Evolutionary conservation across 768 basidiomycete species (phyloP).

Genomic region (Xanthoconium stramineum): DNA sequence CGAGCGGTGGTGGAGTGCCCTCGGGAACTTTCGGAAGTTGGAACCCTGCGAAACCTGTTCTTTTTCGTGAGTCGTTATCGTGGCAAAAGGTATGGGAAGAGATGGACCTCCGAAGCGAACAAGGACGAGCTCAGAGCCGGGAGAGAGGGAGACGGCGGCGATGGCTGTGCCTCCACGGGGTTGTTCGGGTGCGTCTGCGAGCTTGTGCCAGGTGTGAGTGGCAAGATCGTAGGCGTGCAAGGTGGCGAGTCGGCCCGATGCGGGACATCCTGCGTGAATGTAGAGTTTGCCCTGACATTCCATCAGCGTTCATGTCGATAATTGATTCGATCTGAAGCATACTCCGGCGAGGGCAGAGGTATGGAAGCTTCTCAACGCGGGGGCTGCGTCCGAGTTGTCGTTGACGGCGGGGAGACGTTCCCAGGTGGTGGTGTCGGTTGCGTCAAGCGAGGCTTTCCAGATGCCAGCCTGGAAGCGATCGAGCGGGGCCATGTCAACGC

Average conservation of each 20-base stretch:
- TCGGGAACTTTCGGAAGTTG: constrained; percentile 29
- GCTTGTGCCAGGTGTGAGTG: constrained; percentile 28
- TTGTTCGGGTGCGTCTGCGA: constrained; percentile 37
- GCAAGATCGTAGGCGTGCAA: constrained; percentile 28
- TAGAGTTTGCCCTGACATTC: constrained; percentile 12
- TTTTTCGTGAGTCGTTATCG: too few species aligned
- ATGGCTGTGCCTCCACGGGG: constrained; percentile 42
- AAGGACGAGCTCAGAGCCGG: constrained; percentile 23
- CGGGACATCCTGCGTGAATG: constrained; percentile 42
- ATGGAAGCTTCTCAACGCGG: constrained; percentile 37
- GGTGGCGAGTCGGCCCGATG: constrained; percentile 31
- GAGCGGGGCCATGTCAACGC: constrained; percentile 37
- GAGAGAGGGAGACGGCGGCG: constrained; percentile 21
- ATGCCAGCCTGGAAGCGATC: constrained; percentile 26
- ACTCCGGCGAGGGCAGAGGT: constrained; percentile 30
- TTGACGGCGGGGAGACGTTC: constrained; percentile 24
- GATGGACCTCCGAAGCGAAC: constrained; percentile 36
- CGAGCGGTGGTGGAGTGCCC: constrained; percentile 24
- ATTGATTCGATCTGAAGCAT: background rate
- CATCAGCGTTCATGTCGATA: too few species aligned
- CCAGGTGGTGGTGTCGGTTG: constrained; percentile 25
- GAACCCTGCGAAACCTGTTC: constrained; percentile 34
- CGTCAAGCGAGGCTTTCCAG: constrained; percentile 24
- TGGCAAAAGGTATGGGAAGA: too few species aligned
- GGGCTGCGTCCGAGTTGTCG: constrained; percentile 28